Conservation (phyloP, 768 basidiomycete genomes). For the Tulasnella sp. region DNA sequence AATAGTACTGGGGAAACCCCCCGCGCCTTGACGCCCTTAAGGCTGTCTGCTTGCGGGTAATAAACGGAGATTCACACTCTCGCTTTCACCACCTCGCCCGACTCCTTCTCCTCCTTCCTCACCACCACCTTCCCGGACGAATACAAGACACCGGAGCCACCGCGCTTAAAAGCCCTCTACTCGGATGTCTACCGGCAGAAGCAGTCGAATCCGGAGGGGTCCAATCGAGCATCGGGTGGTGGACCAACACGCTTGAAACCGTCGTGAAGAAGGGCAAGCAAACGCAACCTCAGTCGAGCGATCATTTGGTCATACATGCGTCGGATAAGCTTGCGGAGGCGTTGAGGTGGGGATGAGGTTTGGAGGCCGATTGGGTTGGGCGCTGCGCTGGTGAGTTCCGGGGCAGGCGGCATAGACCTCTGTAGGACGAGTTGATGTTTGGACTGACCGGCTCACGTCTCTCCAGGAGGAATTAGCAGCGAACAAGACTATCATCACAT, state of each 20-base stretch:
- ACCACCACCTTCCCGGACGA: slow-evolving; percentile 29
- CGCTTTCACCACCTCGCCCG: background rate
- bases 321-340: slow-evolving; percentile 53
- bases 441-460: too few species aligned
- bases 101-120: slow-evolving; percentile 5
- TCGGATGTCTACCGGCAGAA: slow-evolving; percentile 84
- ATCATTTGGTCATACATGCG: slow-evolving; percentile 62
- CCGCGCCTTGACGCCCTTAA: too few species aligned
- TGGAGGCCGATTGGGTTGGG: slow-evolving; percentile 73
- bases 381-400: slow-evolving; percentile 64
- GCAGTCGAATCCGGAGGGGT: slow-evolving; percentile 80
- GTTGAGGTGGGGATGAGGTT: slow-evolving; percentile 60
- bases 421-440: slow-evolving; percentile 35
- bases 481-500: slow-evolving; percentile 47
- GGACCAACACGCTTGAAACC: slow-evolving; percentile 64
- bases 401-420: background rate
- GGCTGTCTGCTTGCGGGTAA: too few species aligned
- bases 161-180: slow-evolving; percentile 57
- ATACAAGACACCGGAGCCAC: slow-evolving; percentile 34
- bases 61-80: too few species aligned
- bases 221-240: slow-evolving; percentile 81
- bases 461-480: slow-evolving; percentile 66
- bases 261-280: slow-evolving; percentile 61
- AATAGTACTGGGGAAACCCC: too few species aligned
- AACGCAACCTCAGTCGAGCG: slow-evolving; percentile 35